Conservation (phyloP, 2,329 filamentous ascomycete species). For the Emmonsia crescens region DNA sequence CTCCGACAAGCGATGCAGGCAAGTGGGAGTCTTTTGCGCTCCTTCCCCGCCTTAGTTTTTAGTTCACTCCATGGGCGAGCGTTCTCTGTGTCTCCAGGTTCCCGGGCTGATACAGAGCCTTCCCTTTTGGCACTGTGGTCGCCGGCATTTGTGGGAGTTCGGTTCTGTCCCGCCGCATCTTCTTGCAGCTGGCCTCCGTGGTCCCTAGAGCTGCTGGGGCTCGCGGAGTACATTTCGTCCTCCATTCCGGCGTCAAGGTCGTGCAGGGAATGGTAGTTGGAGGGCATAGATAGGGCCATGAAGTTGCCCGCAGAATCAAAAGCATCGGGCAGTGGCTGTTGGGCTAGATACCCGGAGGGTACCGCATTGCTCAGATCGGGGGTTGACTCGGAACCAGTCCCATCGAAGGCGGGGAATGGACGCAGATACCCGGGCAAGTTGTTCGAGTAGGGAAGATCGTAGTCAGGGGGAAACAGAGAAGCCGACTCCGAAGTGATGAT, state of each 20-base stretch:
- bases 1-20: slow-evolving; percentile 92
- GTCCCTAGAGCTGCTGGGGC: slow-evolving; percentile 1
- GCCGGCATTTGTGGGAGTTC: neutral
- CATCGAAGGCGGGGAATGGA: neutral
- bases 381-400: neutral
- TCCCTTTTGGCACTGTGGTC: neutral
- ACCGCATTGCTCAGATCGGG: neutral
- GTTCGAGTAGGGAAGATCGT: neutral
- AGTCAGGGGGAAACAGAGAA: neutral
- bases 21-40: slow-evolving; percentile 80
- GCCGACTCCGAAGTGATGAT: neutral
- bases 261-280: neutral
- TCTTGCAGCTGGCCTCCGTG: neutral
- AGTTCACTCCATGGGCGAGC: slow-evolving; percentile 67
- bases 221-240: neutral
- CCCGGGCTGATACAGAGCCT: neutral
- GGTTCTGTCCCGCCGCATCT: neutral
- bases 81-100: slow-evolving; percentile 43
- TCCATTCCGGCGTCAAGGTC: neutral
- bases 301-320: neutral
- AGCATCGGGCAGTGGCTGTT: neutral
- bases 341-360: neutral
- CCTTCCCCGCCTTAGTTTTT: slow-evolving; percentile 89
- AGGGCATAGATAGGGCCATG: neutral
- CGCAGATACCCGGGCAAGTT: neutral